Percentiles rank a stretch among this genome's conserved stretches.
phyloP scores from a whole-genome alignment of 768 basidiomycete species.

The Boletus reticuloceps region DNA sequence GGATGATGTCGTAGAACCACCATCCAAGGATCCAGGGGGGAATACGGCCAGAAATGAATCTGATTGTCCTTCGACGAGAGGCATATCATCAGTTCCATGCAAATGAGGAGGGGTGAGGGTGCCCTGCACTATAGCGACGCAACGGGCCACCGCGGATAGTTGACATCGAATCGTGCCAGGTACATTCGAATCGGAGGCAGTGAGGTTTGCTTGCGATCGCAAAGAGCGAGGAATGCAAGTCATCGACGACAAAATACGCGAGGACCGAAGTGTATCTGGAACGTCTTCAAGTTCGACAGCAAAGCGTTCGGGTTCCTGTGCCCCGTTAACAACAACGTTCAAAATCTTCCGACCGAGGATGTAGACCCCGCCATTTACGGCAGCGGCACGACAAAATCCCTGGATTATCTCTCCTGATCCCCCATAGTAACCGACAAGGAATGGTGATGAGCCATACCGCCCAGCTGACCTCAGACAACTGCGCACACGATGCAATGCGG shows the following conservation, averaged over 20 bases:
- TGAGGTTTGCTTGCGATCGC: constrained; percentile 16
- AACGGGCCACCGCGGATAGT: constrained; percentile 38
- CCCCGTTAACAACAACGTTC: constrained; percentile 31
- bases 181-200: constrained; percentile 5
- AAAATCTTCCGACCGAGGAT: constrained; percentile 53
- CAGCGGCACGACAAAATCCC: constrained; percentile 85
- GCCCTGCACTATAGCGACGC: constrained; percentile 50
- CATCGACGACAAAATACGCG: constrained; percentile 52
- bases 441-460: constrained; percentile 84
- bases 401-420: constrained; percentile 90
- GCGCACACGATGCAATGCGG: constrained; percentile 67
- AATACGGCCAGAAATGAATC: constrained; percentile 76
- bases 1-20: constrained; percentile 46
- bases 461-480: constrained; percentile 76
- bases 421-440: constrained; percentile 94
- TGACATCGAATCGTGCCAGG: not conserved
- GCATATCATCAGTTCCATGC: constrained; percentile 21
- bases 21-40: constrained; percentile 58
- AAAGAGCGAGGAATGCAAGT: constrained; percentile 34
- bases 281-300: constrained; percentile 56
- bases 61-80: constrained; percentile 19
- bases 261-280: constrained; percentile 54
- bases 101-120: constrained; percentile 25
- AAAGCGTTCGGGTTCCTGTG: constrained; percentile 29
- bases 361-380: constrained; percentile 75